Evolutionary conservation across 1,284 basidiomycete species (phyloP).

Genomic region (Volvariella surrecta): DNA sequence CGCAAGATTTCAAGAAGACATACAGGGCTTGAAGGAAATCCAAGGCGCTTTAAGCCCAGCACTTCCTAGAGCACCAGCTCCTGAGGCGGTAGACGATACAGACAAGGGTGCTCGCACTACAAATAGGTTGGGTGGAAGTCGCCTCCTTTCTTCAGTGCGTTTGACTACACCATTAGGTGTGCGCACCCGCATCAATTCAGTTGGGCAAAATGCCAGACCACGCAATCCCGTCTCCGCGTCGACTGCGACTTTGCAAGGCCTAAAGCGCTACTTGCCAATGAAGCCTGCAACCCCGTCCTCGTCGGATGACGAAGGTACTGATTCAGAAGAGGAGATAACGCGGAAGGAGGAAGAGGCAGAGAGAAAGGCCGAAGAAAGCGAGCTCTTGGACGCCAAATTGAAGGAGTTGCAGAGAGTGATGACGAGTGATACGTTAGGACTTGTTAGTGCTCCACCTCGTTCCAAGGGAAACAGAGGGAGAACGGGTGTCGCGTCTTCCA

Average conservation of each 20-base stretch:
- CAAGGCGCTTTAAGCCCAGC: slow-evolving; percentile 44
- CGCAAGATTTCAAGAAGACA: slow-evolving; percentile 71
- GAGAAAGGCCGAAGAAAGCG: slow-evolving; percentile 55
- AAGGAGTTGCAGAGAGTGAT: slow-evolving; percentile 59
- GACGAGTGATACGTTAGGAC: slow-evolving; percentile 61
- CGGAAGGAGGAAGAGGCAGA: slow-evolving; percentile 60
- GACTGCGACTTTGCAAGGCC: slow-evolving; percentile 53
- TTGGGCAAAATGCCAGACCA: slow-evolving; percentile 41
- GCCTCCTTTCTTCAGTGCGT: slow-evolving; percentile 27
- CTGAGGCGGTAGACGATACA: background rate
- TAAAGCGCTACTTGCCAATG: slow-evolving; percentile 26
- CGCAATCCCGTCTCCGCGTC: slow-evolving; percentile 59
- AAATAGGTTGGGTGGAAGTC: slow-evolving; percentile 21
- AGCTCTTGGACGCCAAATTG: slow-evolving; percentile 55
- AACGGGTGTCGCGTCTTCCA: slow-evolving; percentile 26
- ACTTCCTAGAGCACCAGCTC: slow-evolving; percentile 14
- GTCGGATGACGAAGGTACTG: slow-evolving; percentile 30
- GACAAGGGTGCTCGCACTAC: slow-evolving; percentile 10
- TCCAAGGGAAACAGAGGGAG: slow-evolving; percentile 35
- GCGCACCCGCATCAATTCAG: slow-evolving; percentile 60
- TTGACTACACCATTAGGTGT: slow-evolving; percentile 47
- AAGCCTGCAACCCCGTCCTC: slow-evolving; percentile 39
- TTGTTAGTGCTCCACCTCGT: slow-evolving; percentile 43
- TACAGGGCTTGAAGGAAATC: slow-evolving; percentile 65
- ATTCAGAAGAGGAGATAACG: slow-evolving; percentile 53